Evolutionary conservation across 768 basidiomycete species (phyloP).

Genomic region (Mycena metata): DNA sequence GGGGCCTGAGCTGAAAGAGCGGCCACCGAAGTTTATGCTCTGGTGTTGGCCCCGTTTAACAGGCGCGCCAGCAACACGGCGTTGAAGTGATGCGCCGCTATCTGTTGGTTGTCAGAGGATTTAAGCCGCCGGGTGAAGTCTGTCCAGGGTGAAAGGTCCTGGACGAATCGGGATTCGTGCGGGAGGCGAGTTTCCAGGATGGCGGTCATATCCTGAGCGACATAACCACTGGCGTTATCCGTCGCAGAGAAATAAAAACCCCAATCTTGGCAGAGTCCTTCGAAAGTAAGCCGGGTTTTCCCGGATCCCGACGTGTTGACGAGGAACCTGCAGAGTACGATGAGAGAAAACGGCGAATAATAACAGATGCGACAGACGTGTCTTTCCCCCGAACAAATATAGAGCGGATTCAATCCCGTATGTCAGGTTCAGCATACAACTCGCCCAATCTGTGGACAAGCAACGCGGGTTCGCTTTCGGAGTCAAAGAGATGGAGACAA

Average conservation of each 20-base stretch:
- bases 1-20: conserved; percentile 1
- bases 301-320: conserved; percentile 17
- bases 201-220: background rate
- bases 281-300: conserved; percentile 7
- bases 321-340: background rate
- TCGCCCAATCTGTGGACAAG: background rate
- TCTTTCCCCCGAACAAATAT: conserved; percentile 6
- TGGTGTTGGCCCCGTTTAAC: background rate
- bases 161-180: background rate
- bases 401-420: background rate
- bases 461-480: background rate
- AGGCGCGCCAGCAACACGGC: conserved; percentile 6
- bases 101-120: background rate
- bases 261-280: conserved; percentile 15
- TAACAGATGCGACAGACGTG: background rate
- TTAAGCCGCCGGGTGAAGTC: background rate
- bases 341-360: background rate
- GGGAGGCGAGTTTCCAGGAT: background rate
- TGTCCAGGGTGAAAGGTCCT: background rate
- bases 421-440: background rate
- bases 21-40: background rate
- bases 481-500: background rate
- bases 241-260: conserved; percentile 1
- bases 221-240: background rate
- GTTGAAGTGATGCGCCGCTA: conserved; percentile 6